Evolutionary conservation across 192 early-diverging fungal genomes (phyloP).

Genomic region (Lobulomyces angularis): DNA sequence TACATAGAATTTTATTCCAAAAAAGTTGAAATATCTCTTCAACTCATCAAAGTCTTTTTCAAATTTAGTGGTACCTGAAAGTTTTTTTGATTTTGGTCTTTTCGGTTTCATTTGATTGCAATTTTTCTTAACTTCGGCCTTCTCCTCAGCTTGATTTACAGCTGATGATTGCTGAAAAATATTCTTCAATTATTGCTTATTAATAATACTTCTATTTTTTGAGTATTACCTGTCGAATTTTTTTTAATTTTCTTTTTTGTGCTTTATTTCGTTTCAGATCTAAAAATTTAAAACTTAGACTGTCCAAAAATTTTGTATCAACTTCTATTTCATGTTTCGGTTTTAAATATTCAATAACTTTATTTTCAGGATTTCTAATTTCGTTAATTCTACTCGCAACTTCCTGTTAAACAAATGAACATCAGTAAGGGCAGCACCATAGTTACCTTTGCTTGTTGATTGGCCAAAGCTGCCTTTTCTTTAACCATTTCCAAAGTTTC

Average conservation of each 20-base stretch:
- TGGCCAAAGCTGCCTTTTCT: slow-evolving; percentile 13
- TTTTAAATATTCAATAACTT: background rate
- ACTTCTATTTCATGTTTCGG: background rate
- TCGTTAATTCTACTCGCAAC: slow-evolving; percentile 1
- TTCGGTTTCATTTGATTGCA: no score
- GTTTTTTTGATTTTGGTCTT: no score
- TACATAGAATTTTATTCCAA: no score
- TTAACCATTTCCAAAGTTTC: slow-evolving; percentile 12
- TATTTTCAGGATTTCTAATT: slow-evolving; percentile 8
- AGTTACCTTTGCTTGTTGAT: slow-evolving; percentile 11
- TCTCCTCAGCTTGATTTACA: no score
- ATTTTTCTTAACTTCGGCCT: no score
- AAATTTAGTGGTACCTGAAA: no score
- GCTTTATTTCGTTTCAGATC: background rate
- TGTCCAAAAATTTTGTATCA: background rate
- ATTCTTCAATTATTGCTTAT: no score
- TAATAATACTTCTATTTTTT: no score
- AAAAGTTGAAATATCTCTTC: no score
- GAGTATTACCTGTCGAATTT: background rate
- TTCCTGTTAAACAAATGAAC: background rate
- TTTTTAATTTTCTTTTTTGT: background rate
- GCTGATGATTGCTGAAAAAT: no score
- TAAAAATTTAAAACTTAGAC: background rate
- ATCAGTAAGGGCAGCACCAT: no score
- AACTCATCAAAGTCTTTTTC: no score